phyloP scores from a whole-genome alignment of 352 stramenopile species.

The Phytophthora agathidicida region DNA sequence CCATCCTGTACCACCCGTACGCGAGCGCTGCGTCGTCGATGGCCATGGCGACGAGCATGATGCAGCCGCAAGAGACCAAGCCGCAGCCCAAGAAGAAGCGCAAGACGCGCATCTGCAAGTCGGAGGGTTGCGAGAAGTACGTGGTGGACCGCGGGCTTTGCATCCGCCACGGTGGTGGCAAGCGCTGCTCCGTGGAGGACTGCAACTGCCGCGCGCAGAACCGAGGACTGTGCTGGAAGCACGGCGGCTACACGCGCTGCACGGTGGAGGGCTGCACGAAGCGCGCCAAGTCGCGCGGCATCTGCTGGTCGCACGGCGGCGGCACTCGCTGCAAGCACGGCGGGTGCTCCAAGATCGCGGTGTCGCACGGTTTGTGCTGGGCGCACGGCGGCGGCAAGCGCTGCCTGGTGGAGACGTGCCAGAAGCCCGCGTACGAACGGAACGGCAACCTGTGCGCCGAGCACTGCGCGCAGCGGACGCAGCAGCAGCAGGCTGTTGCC shows the following conservation, averaged over 20 bases:
- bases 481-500: conserved; percentile 1
- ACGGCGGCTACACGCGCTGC: conserved; percentile 53
- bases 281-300: conserved; percentile 59
- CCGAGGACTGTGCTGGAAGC: conserved; percentile 47
- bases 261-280: conserved; percentile 55
- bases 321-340: conserved; percentile 64
- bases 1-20: conserved; percentile 35
- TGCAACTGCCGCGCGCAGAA: conserved; percentile 66
- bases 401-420: conserved; percentile 41
- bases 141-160: conserved; percentile 57
- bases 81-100: conserved; percentile 43
- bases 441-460: conserved; percentile 58
- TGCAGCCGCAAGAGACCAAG: conserved; percentile 13
- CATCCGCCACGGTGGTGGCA: conserved; percentile 39
- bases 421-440: conserved; percentile 63
- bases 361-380: too few relatives aligned
- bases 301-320: conserved; percentile 87
- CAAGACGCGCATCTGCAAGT: conserved; percentile 53
- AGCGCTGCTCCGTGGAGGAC: conserved; percentile 47
- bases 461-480: conserved; percentile 25
- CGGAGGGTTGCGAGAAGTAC: conserved; percentile 56
- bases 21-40: conserved; percentile 11
- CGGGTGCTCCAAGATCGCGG: conserved; percentile 59
- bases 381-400: conserved; percentile 52
- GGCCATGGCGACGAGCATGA: conserved; percentile 11